Percentiles rank a stretch among this genome's conserved stretches.
Evolutionary conservation across 2,329 filamentous ascomycete genomes (phyloP).

Genomic region (Clonostachys rosea): DNA sequence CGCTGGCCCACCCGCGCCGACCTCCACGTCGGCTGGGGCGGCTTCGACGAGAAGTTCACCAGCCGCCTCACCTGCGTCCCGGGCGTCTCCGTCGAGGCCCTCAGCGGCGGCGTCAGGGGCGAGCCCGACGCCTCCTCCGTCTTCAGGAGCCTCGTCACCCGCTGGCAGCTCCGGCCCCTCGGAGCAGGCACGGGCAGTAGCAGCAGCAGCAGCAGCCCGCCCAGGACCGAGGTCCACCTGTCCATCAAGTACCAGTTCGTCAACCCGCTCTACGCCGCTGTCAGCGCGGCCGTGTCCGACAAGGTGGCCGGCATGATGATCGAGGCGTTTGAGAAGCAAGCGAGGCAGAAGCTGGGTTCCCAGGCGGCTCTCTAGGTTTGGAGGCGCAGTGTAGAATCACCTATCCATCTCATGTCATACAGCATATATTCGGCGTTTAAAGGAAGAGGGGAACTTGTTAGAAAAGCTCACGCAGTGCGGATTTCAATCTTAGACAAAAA

Average conservation of each 20-base stretch:
- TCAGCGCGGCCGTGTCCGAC: constrained; percentile 77
- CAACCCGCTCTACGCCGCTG: constrained; percentile 80
- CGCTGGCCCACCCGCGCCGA: constrained; percentile 71
- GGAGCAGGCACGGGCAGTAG: background rate
- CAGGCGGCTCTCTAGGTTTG: too few species aligned
- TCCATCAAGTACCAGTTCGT: constrained; percentile 78
- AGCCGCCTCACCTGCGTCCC: constrained; percentile 76
- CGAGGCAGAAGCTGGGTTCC: constrained; percentile 21
- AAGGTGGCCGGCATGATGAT: constrained; percentile 88
- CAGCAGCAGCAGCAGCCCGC: background rate
- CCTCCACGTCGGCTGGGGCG: constrained; percentile 80
- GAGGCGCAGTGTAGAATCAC: too few species aligned
- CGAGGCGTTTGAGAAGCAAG: constrained; percentile 83
- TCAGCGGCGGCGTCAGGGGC: constrained; percentile 55
- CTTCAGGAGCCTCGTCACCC: constrained; percentile 65
- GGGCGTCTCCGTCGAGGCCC: constrained; percentile 68
- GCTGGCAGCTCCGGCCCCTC: constrained; percentile 59
- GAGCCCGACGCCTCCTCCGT: constrained; percentile 40
- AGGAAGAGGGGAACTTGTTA: too few species aligned
- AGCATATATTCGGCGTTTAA: too few species aligned
- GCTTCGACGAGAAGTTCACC: constrained; percentile 78
- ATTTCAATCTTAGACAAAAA: too few species aligned
- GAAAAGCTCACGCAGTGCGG: too few species aligned
- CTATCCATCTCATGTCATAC: too few species aligned
- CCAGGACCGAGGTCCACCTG: constrained; percentile 66